phyloP scores from a whole-genome alignment of 2,329 filamentous ascomycete species.

The Escovopsis weberi region DNA sequence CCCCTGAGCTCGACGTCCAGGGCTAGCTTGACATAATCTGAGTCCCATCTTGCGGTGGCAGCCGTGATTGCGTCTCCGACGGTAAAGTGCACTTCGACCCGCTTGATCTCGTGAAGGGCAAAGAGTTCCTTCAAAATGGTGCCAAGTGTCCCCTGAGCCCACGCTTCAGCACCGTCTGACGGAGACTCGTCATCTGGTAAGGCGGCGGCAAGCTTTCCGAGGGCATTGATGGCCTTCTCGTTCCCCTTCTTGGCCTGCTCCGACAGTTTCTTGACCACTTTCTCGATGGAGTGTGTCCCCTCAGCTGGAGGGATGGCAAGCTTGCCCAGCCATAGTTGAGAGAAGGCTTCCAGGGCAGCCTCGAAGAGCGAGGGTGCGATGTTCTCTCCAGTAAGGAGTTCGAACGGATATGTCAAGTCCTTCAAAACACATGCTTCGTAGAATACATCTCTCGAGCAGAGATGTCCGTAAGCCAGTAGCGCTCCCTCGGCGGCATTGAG shows the following conservation, averaged over 20 bases:
- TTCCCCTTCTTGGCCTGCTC: conserved; percentile 63
- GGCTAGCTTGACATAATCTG: conserved; percentile 58
- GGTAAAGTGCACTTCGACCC: conserved; percentile 78
- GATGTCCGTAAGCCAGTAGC: conserved; percentile 28
- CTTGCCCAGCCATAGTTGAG: conserved; percentile 32
- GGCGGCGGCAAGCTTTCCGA: conserved; percentile 58
- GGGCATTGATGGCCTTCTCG: conserved; percentile 64
- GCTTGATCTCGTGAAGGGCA: conserved; percentile 66
- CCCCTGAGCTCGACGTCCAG: conserved; percentile 53
- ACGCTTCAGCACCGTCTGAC: conserved; percentile 9
- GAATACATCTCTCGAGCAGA: conserved; percentile 29
- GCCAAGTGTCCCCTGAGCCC: conserved; percentile 27
- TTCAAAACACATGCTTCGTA: conserved; percentile 22
- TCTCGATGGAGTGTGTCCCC: conserved; percentile 17
- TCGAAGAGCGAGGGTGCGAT: conserved; percentile 25
- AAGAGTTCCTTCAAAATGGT: conserved; percentile 56
- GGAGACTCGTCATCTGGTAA: conserved; percentile 12
- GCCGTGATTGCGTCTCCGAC: conserved; percentile 79
- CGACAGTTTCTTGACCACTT: conserved; percentile 48
- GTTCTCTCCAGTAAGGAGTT: conserved; percentile 17
- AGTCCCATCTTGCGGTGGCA: conserved; percentile 67
- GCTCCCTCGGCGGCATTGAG: conserved; percentile 33
- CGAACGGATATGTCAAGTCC: conserved; percentile 15
- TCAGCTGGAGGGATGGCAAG: conserved; percentile 21
- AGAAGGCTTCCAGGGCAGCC: conserved; percentile 28